A percentile compares a stretch with the other conserved stretches of the same genome.
These are phyloP conservation scores for Rosa hybrid DNA, from an alignment of 331 rosid species.

Conservation along the genomic window DNA sequence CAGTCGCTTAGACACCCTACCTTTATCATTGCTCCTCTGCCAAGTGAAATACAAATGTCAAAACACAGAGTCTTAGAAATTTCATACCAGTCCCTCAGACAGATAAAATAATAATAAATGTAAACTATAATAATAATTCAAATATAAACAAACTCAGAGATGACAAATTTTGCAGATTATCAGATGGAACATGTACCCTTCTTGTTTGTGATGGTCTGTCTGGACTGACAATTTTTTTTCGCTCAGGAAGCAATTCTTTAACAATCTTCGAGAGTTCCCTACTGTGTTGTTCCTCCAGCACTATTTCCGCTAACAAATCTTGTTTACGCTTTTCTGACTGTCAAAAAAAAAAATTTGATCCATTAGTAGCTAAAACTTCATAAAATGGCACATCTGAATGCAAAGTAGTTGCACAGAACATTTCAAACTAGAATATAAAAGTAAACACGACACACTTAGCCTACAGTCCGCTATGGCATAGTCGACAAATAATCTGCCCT, in stretches of 20 bases:
- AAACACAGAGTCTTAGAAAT: constrained; percentile 8
- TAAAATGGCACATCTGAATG: constrained; percentile 7
- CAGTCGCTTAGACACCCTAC: constrained; percentile 66
- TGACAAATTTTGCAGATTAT: constrained; percentile 20
- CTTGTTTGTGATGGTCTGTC: constrained; percentile 53
- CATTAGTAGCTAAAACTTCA: constrained; percentile 3
- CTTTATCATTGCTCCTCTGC: constrained; percentile 77
- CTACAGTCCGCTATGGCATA: not conserved
- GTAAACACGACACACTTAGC: not conserved
- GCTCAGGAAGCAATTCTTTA: constrained; percentile 59
- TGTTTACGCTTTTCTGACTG: constrained; percentile 81
- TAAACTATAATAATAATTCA: not conserved
- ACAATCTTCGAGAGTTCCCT: constrained; percentile 65
- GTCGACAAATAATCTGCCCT: not conserved
- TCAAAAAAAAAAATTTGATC: not conserved
- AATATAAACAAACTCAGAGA: constrained; percentile 9
- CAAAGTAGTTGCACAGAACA: not conserved
- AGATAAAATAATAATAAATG: not conserved
- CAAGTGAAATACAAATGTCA: not conserved
- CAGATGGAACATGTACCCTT: constrained; percentile 52
- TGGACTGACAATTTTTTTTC: constrained; percentile 32
- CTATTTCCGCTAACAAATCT: constrained; percentile 68
- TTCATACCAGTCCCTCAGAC: constrained; percentile 10
- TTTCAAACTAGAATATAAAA: not conserved
- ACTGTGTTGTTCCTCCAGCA: constrained; percentile 73